phyloP scores from a whole-genome alignment of 345 rosid genomes.

The Citrus unshiu region DNA sequence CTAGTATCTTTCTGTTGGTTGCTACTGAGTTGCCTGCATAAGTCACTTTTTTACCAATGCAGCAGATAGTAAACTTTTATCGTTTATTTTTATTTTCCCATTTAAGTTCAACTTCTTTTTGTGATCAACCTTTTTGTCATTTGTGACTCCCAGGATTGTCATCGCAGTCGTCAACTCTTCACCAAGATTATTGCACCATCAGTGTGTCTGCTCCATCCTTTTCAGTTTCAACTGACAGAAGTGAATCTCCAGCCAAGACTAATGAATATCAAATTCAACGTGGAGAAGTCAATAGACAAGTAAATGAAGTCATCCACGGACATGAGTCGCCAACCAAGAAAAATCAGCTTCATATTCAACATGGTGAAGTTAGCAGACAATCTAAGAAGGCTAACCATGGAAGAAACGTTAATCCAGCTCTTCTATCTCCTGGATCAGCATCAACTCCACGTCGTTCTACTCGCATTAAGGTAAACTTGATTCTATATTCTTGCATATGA shows the following conservation, averaged over 20 bases:
- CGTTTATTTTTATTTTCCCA: background rate
- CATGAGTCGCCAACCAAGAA: slow-evolving; percentile 30
- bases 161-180: slow-evolving; percentile 33
- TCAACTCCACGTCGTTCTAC: slow-evolving; percentile 54
- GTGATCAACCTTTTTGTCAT: background rate
- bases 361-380: slow-evolving; percentile 12
- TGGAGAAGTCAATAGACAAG: slow-evolving; percentile 27
- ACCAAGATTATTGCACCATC: slow-evolving; percentile 50
- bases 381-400: slow-evolving; percentile 31
- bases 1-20: background rate
- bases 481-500: background rate
- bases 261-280: slow-evolving; percentile 28
- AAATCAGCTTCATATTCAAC: slow-evolving; percentile 16
- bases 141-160: slow-evolving; percentile 39
- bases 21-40: background rate
- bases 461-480: slow-evolving; percentile 48
- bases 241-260: slow-evolving; percentile 47
- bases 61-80: background rate
- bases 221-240: slow-evolving; percentile 53
- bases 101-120: slow-evolving; percentile 15
- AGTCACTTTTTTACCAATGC: background rate
- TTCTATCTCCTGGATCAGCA: slow-evolving; percentile 47
- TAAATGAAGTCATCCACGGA: slow-evolving; percentile 27
- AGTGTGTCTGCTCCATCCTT: slow-evolving; percentile 61
- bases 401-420: slow-evolving; percentile 27